Evolutionary conservation across 441 rosid genomes (phyloP), one percentile per base, ranked within the genome.

Genomic region (Francoa sonchifolia): DNA sequence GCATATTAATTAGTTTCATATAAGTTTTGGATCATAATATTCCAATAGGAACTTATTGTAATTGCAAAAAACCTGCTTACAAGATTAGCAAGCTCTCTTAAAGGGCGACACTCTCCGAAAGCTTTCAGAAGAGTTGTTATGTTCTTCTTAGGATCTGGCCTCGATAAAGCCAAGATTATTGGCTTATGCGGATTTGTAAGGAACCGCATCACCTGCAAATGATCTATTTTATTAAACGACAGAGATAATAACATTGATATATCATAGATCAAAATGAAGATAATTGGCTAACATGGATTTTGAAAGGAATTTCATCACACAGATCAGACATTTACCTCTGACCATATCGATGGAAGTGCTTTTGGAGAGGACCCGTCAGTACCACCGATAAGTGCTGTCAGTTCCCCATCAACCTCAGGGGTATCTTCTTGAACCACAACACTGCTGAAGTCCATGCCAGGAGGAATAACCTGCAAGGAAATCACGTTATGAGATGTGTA

Each of bases 141-240:
- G 57, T 90, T 90, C 69, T 90, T 90, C 79, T 90, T 90, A 19
- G 98, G 96, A 36, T 82, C 96, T 48, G 96, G 94, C 61, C 98
- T 85, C 20, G 96, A 85, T 55, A 90, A 67, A 37, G 96, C 98
- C 76, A 90, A 65, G 60, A 90, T 85, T 73, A 85, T 90, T 0
- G 96, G 96, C 50, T 90, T 90, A 58, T 90, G 98, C 50, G 96
- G 93, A 54, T 89, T 89, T 22, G 96, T 71, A 26, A 89, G 82
- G 66, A 85, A 89, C 28, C 89, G 66, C 94, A 89, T 84, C 39
- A 89, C 69, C 97, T 84, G 59, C 32, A 60, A 60, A 57, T 20
- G 19, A 31, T 35, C 33, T n/a, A n/a, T n/a, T n/a, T n/a, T n/a
- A n/a, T n/a, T n/a, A n/a, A n/a, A n/a, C n/a, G n/a, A n/a, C n/a